These are phyloP conservation scores for Cordyceps farinosa DNA, from an alignment of 2,329 filamentous ascomycete genomes.

Conservation along the genomic window DNA sequence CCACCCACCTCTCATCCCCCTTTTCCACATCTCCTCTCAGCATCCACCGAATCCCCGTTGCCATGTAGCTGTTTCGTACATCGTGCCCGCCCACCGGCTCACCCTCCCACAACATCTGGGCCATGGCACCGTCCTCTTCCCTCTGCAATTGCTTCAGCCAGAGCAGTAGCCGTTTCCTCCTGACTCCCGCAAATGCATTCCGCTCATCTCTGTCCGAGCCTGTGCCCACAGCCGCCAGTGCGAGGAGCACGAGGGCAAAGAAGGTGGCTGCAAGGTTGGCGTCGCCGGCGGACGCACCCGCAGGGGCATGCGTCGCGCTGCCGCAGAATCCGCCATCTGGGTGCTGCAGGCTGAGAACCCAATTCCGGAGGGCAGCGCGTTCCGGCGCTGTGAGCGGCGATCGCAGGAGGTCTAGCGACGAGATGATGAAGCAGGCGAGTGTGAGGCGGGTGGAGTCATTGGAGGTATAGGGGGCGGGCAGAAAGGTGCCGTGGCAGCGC, in stretches of 20 bases:
- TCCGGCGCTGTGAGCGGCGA: constrained; percentile 49
- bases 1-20: constrained; percentile 51
- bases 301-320: constrained; percentile 62
- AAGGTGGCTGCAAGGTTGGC: constrained; percentile 83
- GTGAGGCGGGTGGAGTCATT: constrained; percentile 90
- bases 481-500: constrained; percentile 74
- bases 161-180: constrained; percentile 60
- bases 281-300: constrained; percentile 35
- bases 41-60: constrained; percentile 77
- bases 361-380: constrained; percentile 53
- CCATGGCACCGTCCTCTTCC: constrained; percentile 77
- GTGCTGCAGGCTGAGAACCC: constrained; percentile 86
- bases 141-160: constrained; percentile 80
- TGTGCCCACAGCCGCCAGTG: constrained; percentile 42
- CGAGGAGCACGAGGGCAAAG: constrained; percentile 76
- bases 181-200: constrained; percentile 58
- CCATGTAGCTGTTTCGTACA: constrained; percentile 84
- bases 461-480: constrained; percentile 79
- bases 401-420: constrained; percentile 77
- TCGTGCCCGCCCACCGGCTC: constrained; percentile 74
- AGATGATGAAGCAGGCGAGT: constrained; percentile 83
- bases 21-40: constrained; percentile 58
- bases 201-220: constrained; percentile 31
- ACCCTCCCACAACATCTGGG: constrained; percentile 65
- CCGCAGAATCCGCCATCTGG: constrained; percentile 84